Evolutionary conservation across 2,329 filamentous ascomycete genomes (phyloP).

Genomic region (Penicillium sp.): DNA sequence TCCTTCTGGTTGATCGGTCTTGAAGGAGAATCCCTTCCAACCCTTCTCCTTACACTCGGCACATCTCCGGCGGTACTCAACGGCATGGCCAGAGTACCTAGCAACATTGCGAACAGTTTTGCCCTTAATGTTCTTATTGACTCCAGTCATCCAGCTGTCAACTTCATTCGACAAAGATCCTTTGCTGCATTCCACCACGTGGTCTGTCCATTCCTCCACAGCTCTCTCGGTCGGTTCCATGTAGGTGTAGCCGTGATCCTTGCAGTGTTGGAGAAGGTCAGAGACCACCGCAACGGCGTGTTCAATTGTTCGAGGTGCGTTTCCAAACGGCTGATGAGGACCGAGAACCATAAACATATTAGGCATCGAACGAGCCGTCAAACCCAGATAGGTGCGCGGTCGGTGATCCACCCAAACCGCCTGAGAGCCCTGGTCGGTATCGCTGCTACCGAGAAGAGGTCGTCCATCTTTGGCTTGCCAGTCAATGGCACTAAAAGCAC

Average conservation of each 20-base stretch:
- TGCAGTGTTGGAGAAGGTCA: conserved; percentile 30
- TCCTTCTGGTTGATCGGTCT: conserved; percentile 6
- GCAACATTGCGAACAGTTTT: conserved; percentile 52
- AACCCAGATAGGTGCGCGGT: conserved; percentile 49
- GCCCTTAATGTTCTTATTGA: conserved; percentile 55
- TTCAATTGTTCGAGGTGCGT: conserved; percentile 36
- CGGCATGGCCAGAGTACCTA: conserved; percentile 52
- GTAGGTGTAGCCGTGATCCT: conserved; percentile 25
- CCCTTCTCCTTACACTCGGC: conserved; percentile 11
- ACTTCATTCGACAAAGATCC: conserved; percentile 53
- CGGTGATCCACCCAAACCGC: conserved; percentile 27
- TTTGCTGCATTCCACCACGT: conserved; percentile 53
- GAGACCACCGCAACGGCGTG: conserved; percentile 48
- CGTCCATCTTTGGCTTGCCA: conserved; percentile 41
- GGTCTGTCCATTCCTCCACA: conserved; percentile 50
- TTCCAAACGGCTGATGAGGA: conserved; percentile 52
- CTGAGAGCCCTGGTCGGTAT: conserved; percentile 26
- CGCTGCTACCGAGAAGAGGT: conserved; percentile 30
- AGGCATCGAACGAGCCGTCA: conserved; percentile 49
- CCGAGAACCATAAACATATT: conserved; percentile 62
- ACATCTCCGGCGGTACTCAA: conserved; percentile 43
- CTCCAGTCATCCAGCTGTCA: conserved; percentile 60
- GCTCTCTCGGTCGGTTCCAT: conserved; percentile 49
- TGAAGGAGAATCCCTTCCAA: conserved; percentile 8
- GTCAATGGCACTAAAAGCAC: conserved; percentile 45